Evolutionary conservation across 768 basidiomycete genomes (phyloP), one percentile per base, ranked within the genome.

Genomic region (Trametes cinnabarina): DNA sequence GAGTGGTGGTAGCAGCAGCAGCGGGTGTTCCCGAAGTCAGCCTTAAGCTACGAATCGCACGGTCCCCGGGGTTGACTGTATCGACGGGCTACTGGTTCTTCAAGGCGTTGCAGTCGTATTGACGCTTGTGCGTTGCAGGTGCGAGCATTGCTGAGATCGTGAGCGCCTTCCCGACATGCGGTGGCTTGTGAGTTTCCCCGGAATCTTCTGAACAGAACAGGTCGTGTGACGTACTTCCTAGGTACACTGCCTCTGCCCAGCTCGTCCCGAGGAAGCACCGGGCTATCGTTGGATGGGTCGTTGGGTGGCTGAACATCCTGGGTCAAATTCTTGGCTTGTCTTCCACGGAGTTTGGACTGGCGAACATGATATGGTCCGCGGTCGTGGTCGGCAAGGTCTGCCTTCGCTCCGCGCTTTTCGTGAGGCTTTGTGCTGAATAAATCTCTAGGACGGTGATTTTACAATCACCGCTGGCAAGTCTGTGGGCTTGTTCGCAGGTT

Each of bases 251-350:
- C 3, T 90, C 88, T 25, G 87, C 88, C n/a, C 83, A 84, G 66
- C 73, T 90, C 9, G 83, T 84, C 5, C 89, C 88, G 0, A 79
- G 75, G 62, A 79, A 70, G 55, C 79, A 88, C 65, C 82, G 88
- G 50, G 83, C 88, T 37, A 82, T 75, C 67, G 88, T 89, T 34
- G 88, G 87, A 26, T 90, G 87, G 87, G 72, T 88, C 10, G 88
- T 90, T 17, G 89, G 89, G 47, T 91, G 89, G 89, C 78, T 93
- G 42, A 93, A 93, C 68, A 84, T 91, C 40, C 81, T 91, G 15
- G 89, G 86, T 81, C 91, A 93, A 72, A 83, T 92, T 55, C 90
- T 92, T 12, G 92, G 92, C 26, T 77, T 93, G 47, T 88, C 92
- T 7, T 92, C 89, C 2, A 93, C 90, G 0, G 90, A 93, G 70